Conservation (phyloP, 2,329 filamentous ascomycete species). For the Verruconis gallopava region DNA sequence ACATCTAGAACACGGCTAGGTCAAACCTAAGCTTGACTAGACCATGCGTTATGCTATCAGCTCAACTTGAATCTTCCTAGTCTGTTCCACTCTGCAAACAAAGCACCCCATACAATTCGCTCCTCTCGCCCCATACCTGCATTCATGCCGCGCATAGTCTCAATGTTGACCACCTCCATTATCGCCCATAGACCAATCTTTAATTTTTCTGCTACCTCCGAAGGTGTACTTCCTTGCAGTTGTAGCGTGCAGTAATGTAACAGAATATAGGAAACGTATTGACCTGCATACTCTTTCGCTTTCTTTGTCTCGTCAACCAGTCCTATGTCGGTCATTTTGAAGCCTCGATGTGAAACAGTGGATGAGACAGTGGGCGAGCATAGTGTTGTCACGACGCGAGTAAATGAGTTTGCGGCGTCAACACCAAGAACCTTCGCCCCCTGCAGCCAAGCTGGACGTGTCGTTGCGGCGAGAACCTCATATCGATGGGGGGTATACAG, state of each 20-base stretch:
- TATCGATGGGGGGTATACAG: constrained; percentile 31
- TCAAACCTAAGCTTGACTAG: no score
- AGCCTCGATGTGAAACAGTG: constrained; percentile 16
- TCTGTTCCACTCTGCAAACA: constrained; percentile 24
- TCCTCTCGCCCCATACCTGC: constrained; percentile 21
- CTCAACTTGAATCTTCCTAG: constrained; percentile 1
- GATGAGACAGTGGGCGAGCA: constrained; percentile 48
- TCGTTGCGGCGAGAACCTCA: constrained; percentile 8
- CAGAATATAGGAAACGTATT: constrained; percentile 45
- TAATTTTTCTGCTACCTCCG: constrained; percentile 41
- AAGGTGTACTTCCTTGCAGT: constrained; percentile 35
- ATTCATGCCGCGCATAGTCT: constrained; percentile 25
- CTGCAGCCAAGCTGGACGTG: constrained; percentile 22
- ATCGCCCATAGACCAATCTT: constrained; percentile 41
- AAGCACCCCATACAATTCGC: constrained; percentile 23
- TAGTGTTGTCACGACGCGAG: constrained; percentile 45
- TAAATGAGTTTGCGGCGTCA: constrained; percentile 33
- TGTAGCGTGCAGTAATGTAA: constrained; percentile 43
- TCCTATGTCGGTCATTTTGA: constrained; percentile 18
- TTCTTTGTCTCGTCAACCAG: constrained; percentile 48
- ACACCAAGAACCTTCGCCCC: constrained; percentile 18
- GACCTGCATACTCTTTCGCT: constrained; percentile 42
- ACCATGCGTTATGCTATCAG: no score
- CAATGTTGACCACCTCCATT: constrained; percentile 21
- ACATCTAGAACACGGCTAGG: no score